A percentile compares a stretch with the other conserved stretches of the same genome.
Evolutionary conservation across 495 filamentous ascomycete genomes (phyloP).

Genomic region (Podospora pseudocomata): DNA sequence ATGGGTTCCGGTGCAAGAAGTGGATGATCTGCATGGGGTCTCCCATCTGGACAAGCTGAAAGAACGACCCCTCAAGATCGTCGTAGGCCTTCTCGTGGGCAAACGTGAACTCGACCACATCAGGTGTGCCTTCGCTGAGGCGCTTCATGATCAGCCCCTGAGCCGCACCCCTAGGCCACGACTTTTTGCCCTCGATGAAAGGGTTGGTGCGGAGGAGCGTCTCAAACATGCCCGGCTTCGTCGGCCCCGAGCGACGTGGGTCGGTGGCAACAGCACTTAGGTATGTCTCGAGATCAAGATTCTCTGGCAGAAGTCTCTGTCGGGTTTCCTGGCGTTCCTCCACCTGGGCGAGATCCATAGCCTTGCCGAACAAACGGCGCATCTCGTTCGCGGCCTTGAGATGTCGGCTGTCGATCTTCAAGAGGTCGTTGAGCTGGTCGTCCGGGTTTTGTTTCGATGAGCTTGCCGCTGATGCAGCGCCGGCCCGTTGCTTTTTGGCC

Average conservation of each 20-base stretch:
- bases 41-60: slow-evolving; percentile 72
- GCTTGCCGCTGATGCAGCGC: slow-evolving; percentile 11
- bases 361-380: slow-evolving; percentile 84
- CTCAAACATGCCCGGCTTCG: slow-evolving; percentile 49
- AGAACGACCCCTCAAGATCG: slow-evolving; percentile 70
- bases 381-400: slow-evolving; percentile 91
- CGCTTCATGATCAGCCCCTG: slow-evolving; percentile 83
- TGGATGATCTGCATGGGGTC: slow-evolving; percentile 63
- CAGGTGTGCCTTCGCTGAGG: slow-evolving; percentile 45
- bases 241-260: slow-evolving; percentile 48
- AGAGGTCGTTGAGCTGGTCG: slow-evolving; percentile 50
- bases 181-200: slow-evolving; percentile 85
- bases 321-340: slow-evolving; percentile 44
- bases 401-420: slow-evolving; percentile 71
- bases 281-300: slow-evolving; percentile 66
- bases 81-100: slow-evolving; percentile 75
- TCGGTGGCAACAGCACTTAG: slow-evolving; percentile 51
- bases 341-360: slow-evolving; percentile 60
- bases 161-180: slow-evolving; percentile 78
- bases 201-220: slow-evolving; percentile 69
- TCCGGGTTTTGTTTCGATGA: background rate
- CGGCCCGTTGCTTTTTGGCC: slow-evolving; percentile 25
- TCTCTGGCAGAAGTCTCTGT: slow-evolving; percentile 49
- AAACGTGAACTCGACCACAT: slow-evolving; percentile 64
- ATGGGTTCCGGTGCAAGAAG: slow-evolving; percentile 53